Evolutionary conservation across 495 filamentous ascomycete genomes (phyloP), one percentile per base, ranked within the genome.

Genomic region (Penicillium taxi): DNA sequence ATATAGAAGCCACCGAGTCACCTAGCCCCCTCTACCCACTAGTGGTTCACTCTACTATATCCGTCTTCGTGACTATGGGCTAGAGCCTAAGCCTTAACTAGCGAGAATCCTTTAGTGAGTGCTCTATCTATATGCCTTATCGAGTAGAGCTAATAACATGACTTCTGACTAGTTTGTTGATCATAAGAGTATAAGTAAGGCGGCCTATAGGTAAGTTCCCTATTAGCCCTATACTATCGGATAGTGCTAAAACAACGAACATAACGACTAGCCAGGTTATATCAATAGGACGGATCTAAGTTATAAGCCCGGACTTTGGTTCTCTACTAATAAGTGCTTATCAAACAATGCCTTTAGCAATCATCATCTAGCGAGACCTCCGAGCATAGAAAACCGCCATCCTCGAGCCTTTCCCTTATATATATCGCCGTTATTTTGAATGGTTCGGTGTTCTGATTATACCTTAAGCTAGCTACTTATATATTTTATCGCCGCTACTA

Each of bases 381-480:
- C 14, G 4, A 5, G 4, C 18, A 8, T 6, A 15, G 28, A 5
- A 6, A 28, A 34, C 32, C 19, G 32, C 19, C 9, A 34, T n/a
- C 11, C 16, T 12, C n/a, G 5, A 12, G 14, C 5, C 0, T 18
- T 12, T 1, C 32, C 19, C 32, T 34, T 34, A 28, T 21, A 14
- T 13, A 34, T 8, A 6, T 34, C 32, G 32, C 19, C 32, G 19
- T 24, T 34, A 34, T 23, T 13, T 14, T 23, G 8, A 24, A 34
- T 23, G 32, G n/a, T 13, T 34, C 32, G 32, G 16, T 15, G 32
- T 23, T 34, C 20, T 34, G 32, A 34, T 34, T 14, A 13, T 24
- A 21, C 24, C 11, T 22, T 6, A 34, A 34, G 14, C 19, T 12
- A 34, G 32, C 32, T 34, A 34, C 32, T 22, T 24, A 13, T 15